Evolutionary conservation across 1,284 basidiomycete species (phyloP).

Genomic region (Trichosporon faecale): DNA sequence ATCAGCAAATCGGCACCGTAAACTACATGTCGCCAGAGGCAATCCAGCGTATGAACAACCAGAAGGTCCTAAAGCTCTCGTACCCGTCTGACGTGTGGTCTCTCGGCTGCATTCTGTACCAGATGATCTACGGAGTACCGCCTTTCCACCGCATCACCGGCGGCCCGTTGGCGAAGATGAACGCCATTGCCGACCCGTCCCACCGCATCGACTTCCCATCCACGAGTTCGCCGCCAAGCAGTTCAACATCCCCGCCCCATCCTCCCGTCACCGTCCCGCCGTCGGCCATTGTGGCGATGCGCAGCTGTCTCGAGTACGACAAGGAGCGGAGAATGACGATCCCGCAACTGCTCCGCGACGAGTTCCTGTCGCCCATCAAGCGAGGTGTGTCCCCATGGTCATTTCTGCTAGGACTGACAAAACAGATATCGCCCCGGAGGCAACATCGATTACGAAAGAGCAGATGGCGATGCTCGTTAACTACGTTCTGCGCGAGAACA

Average conservation of each 20-base stretch:
- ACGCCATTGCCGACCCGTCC: conserved; percentile 55
- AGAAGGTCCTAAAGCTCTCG: conserved; percentile 50
- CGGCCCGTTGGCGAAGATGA: conserved; percentile 60
- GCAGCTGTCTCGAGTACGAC: conserved; percentile 54
- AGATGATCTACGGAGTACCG: conserved; percentile 90
- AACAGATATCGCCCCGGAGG: conserved; percentile 4
- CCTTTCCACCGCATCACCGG: conserved; percentile 85
- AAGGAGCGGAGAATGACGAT: conserved; percentile 56
- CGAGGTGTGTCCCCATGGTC: conserved; percentile 23
- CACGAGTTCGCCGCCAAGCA: neutral
- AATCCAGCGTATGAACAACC: conserved; percentile 61
- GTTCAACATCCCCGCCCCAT: neutral
- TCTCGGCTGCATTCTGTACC: conserved; percentile 90
- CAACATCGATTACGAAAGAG: conserved; percentile 42
- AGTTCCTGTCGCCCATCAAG: conserved; percentile 46
- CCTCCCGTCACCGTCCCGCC: conserved; percentile 49
- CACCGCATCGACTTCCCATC: conserved; percentile 55
- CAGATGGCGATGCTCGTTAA: conserved; percentile 47
- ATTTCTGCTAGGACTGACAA: neutral
- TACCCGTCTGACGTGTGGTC: conserved; percentile 94
- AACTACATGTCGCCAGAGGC: conserved; percentile 97
- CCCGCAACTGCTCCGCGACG: conserved; percentile 53
- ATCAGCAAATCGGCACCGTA: conserved; percentile 86
- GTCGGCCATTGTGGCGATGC: conserved; percentile 55
- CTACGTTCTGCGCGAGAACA: conserved; percentile 35